These are phyloP conservation scores for Yamadazyma ubonensis DNA, from an alignment of 805 yeast genomes.

Conservation along the genomic window DNA sequence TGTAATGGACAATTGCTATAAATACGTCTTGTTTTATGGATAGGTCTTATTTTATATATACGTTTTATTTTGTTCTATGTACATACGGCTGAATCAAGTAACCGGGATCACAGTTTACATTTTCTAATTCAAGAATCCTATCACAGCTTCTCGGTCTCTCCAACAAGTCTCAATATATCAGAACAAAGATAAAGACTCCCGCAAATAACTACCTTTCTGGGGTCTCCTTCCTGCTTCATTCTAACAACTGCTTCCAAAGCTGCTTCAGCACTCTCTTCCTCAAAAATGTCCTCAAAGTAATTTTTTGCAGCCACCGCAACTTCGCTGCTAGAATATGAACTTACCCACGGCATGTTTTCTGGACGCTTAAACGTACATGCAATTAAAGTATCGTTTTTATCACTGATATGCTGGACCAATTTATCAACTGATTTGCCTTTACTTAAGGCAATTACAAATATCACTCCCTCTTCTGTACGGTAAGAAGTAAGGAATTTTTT, in stretches of 20 bases:
- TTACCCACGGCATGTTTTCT: conserved; percentile 94
- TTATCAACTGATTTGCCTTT: conserved; percentile 61
- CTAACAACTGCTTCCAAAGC: conserved; percentile 16
- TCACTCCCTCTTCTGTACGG: conserved; percentile 28
- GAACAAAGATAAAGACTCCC: conserved; percentile 45
- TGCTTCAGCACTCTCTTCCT: conserved; percentile 13
- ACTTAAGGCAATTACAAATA: conserved; percentile 74
- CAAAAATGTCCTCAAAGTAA: conserved; percentile 15
- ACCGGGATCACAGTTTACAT: too few species aligned
- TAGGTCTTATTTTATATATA: too few species aligned
- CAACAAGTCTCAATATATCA: conserved; percentile 33
- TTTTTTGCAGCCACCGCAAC: conserved; percentile 20
- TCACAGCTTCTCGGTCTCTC: too few species aligned
- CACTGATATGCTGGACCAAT: conserved; percentile 51
- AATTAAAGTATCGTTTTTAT: conserved; percentile 53
- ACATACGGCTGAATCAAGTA: too few species aligned
- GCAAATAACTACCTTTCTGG: conserved; percentile 35
- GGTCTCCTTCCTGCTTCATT: conserved; percentile 20
- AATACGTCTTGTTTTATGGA: too few species aligned
- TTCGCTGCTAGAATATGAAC: conserved; percentile 39
- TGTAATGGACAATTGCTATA: too few species aligned
- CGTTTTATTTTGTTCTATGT: too few species aligned
- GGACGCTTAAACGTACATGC: conserved; percentile 67
- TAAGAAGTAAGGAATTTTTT: conserved; percentile 45
- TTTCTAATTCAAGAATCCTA: too few species aligned